Conservation (phyloP, 73 alveolate genomes). For the Durusdinium trenchii region DNA sequence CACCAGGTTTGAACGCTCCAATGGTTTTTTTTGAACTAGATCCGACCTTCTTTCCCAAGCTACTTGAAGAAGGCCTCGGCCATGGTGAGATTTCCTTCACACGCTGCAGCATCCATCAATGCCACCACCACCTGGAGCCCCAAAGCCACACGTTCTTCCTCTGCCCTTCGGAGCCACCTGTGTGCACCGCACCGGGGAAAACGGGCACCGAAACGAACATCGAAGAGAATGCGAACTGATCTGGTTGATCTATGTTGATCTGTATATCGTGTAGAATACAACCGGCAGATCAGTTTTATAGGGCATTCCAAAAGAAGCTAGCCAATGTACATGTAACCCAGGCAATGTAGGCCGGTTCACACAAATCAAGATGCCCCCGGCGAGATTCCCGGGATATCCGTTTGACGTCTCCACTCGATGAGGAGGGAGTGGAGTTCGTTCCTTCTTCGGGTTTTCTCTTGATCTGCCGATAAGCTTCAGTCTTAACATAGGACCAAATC, state of each 20-base stretch:
- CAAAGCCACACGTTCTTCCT: not conserved
- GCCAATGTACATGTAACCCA: too few relatives aligned
- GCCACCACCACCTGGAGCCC: slow-evolving; percentile 12
- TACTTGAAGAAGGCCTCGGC: slow-evolving; percentile 44
- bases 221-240: not conserved
- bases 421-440: too few relatives aligned
- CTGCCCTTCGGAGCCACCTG: slow-evolving; percentile 34
- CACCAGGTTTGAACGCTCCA: too few relatives aligned
- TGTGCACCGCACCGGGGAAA: not conserved
- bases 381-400: too few relatives aligned
- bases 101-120: slow-evolving; percentile 82
- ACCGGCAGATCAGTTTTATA: not conserved
- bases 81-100: slow-evolving; percentile 33
- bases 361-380: too few relatives aligned
- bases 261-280: not conserved
- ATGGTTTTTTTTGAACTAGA: too few relatives aligned
- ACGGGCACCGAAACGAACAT: not conserved
- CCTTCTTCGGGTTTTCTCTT: too few relatives aligned
- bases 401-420: too few relatives aligned
- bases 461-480: too few relatives aligned
- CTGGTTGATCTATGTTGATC: not conserved
- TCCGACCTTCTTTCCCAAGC: not conserved
- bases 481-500: too few relatives aligned
- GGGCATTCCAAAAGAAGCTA: too few relatives aligned
- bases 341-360: too few relatives aligned